Evolutionary conservation across 495 filamentous ascomycete species (phyloP), one percentile per base, ranked within the genome.

Genomic region (Mytilinidion resinicola): DNA sequence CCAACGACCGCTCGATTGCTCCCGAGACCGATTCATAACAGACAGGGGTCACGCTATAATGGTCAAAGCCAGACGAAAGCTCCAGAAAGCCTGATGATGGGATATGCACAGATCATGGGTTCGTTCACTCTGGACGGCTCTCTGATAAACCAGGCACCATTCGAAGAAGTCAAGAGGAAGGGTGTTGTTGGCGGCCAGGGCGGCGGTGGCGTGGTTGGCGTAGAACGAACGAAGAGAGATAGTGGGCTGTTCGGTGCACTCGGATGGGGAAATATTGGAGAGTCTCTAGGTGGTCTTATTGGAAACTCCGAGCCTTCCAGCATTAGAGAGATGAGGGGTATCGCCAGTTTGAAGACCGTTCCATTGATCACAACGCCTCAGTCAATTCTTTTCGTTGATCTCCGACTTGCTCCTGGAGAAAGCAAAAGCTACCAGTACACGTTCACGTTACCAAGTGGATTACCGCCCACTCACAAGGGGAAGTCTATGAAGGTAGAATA

Each of bases 101-200:
- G 91, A 9, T 98, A 95, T 74, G 95, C 87, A 5, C 92, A 98
- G 69, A 81, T 96, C n/a, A 85, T 86, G 65, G 93, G 95, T 15
- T 87, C 88, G 0, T 98, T 97, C 61, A 90, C 85, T 0, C 73
- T 97, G 7, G 93, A 98, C 69, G 90, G 91, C 0, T 95, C 95
- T 6, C 75, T 98, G 36, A 81, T 97, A 53, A 90, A 96, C 61
- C 85, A 93, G 38, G 85, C 83, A 1, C 89, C 85, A 3, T 98
- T 98, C 63, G 95, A 98, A 68, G 90, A 95, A 55, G 90, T 96
- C 30, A 98, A 97, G 69, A 77, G 92, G 42, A 96, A 95, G 70
- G 95, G 89, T 34, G 88, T 95, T 14, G 80, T 96, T 21, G 90
- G 92, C 41, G 87, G 87, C 1, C 89, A 95, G 59, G 77, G 77